These are phyloP conservation scores for Mycena latifolia DNA, from an alignment of 768 basidiomycete genomes.

Conservation along the genomic window DNA sequence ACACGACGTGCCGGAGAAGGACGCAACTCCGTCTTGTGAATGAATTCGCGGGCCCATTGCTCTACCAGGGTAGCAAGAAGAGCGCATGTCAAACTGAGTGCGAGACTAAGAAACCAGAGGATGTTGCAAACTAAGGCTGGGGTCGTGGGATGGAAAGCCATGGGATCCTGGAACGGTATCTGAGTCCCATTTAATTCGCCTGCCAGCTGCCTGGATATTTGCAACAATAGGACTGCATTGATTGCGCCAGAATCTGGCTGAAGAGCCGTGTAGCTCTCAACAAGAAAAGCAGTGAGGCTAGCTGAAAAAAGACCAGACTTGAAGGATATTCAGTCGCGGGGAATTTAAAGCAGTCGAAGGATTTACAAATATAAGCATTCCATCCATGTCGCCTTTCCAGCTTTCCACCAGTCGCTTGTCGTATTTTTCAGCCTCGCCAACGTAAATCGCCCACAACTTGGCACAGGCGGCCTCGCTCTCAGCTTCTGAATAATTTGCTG, in stretches of 20 bases:
- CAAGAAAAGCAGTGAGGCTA: constrained; percentile 19
- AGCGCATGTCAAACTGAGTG: constrained; percentile 16
- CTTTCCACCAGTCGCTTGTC: constrained; percentile 16
- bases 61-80: constrained; percentile 16
- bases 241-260: constrained; percentile 10
- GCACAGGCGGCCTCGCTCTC: constrained; percentile 11
- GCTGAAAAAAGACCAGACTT: constrained; percentile 23
- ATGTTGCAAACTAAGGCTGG: constrained; percentile 8
- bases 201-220: constrained; percentile 1
- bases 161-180: neutral
- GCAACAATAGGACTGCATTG: neutral
- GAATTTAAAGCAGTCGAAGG: no score
- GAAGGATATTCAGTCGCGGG: neutral
- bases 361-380: constrained; percentile 16
- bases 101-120: constrained; percentile 16
- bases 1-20: constrained; percentile 5
- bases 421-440: constrained; percentile 12
- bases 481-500: constrained; percentile 1
- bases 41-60: constrained; percentile 21
- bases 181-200: neutral
- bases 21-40: neutral
- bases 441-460: constrained; percentile 16
- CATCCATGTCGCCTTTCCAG: no score
- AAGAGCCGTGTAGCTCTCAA: constrained; percentile 14
- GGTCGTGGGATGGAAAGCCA: neutral